These are phyloP conservation scores for Aspergillus calidoustus DNA, from an alignment of 2,329 filamentous ascomycete genomes.

Conservation along the genomic window DNA sequence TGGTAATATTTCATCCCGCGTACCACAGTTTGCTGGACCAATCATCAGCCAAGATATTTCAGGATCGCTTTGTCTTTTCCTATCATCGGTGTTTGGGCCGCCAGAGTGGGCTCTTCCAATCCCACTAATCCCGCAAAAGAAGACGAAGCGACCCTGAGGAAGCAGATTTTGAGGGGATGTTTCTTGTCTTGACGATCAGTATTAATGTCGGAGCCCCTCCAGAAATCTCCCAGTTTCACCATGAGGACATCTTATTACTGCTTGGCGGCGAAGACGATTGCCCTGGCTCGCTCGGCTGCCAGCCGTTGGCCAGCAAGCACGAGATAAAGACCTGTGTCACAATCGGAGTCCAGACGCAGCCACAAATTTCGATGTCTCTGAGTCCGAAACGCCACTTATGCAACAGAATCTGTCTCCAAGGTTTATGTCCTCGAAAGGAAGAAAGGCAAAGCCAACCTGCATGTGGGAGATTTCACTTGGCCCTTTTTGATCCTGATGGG, in stretches of 20 bases:
- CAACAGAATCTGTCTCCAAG: neutral
- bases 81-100: conserved; percentile 2
- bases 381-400: conserved; percentile 7
- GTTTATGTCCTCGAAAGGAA: neutral
- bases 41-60: conserved; percentile 10
- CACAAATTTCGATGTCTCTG: conserved; percentile 1
- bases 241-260: neutral
- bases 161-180: conserved; percentile 20
- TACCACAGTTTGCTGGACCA: conserved; percentile 17
- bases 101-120: neutral
- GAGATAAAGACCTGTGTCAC: neutral
- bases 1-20: conserved; percentile 25
- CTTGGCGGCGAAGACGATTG: neutral
- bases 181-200: conserved; percentile 10
- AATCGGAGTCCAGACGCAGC: neutral
- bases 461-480: neutral
- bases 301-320: neutral
- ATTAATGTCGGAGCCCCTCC: neutral
- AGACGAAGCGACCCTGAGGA: conserved; percentile 4
- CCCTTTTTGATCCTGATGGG: conserved; percentile 7
- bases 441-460: neutral
- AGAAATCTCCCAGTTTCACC: neutral
- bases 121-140: neutral
- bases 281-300: neutral
- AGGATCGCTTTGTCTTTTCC: conserved; percentile 20